Conservation (phyloP, 306 rosid genomes). For the Carpinus fangiana region DNA sequence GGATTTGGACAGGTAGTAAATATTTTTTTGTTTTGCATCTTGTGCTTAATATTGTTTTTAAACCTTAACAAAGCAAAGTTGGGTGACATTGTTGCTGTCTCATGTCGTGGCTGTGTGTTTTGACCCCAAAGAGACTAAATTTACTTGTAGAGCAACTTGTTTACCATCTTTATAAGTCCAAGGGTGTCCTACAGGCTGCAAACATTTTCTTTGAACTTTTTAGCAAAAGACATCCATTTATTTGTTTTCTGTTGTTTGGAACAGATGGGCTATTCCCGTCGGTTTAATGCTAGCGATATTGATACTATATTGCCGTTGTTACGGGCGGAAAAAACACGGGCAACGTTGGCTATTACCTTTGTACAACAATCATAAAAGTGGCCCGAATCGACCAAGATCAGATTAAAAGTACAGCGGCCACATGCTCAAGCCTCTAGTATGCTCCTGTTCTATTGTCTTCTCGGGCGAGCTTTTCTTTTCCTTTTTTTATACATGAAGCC, state of each 20-base stretch:
- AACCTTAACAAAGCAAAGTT: not conserved
- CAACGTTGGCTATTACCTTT: conserved; percentile 75
- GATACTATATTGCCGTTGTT: conserved; percentile 88
- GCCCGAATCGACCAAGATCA: conserved; percentile 65
- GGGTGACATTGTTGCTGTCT: conserved; percentile 5
- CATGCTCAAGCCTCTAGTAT: conserved; percentile 21
- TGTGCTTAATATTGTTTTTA: not conserved
- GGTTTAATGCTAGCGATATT: conserved; percentile 46
- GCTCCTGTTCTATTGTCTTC: conserved; percentile 17
- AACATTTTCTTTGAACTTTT: not conserved
- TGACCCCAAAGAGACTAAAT: not conserved
- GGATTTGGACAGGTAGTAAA: conserved; percentile 88
- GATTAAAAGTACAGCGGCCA: conserved; percentile 43
- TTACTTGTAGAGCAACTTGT: not conserved
- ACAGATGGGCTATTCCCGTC: conserved; percentile 98
- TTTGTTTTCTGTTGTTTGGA: conserved; percentile 22
- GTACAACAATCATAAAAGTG: conserved; percentile 54
- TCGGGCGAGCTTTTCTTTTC: conserved; percentile 35
- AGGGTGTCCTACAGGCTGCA: not conserved
- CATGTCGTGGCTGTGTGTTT: not conserved
- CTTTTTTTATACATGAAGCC: conserved; percentile 22
- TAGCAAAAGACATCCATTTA: not conserved
- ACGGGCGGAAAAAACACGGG: conserved; percentile 67
- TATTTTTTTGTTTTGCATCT: conserved; percentile 8
- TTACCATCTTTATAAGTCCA: not conserved